Base-by-base conservation (phyloP, 305 asterid genomes). In the Andrographis paniculata region DNA sequence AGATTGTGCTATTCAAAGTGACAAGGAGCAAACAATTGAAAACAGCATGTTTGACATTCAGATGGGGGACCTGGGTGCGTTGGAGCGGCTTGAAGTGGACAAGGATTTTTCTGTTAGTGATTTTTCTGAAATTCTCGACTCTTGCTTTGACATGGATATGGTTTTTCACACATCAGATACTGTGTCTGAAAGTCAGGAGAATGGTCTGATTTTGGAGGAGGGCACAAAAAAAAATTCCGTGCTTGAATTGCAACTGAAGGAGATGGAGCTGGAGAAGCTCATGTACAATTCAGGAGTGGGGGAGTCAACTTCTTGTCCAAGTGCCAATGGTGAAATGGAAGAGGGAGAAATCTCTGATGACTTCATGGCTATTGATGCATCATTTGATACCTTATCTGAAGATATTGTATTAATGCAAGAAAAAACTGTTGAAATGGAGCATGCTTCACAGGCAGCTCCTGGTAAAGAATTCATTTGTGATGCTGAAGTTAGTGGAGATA, bases 281-380 rank as follows among this genome's bases (percentile, higher is more conserved):
- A 52, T 82, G 48, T 45, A 60, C 57, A 14, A 53, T 60, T 56
- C 86, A 50, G 67, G 69, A 30, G 53, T 24, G 37, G 30, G 48
- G 59, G 75, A 62, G 17, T 22, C 71, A 5, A 48, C 72, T 50
- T 18, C 45, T 58, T 42, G 53, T 69, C 76, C 40, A 14, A 58
- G 49, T 69, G 73, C 43, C 33, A 62, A 51, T 58, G 77, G 52
- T 23, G 86, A 78, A 59, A 63, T 69, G 51, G 95, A 85, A 74
- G 94, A 85, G 56, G 95, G 93, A 48, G 88, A 85, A 68, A 73
- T 83, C 63, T 71, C 85, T 21, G 82, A 74, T 37, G 86, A 77
- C 22, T 56, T 38, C 40, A 76, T 61, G 60, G 62, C 50, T 53
- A 57, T 45, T 60, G 68, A 60, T 43, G 59, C 52, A 37, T 50